phyloP scores from a whole-genome alignment of 768 basidiomycete species.

The Sporobolomyces phaffii region DNA sequence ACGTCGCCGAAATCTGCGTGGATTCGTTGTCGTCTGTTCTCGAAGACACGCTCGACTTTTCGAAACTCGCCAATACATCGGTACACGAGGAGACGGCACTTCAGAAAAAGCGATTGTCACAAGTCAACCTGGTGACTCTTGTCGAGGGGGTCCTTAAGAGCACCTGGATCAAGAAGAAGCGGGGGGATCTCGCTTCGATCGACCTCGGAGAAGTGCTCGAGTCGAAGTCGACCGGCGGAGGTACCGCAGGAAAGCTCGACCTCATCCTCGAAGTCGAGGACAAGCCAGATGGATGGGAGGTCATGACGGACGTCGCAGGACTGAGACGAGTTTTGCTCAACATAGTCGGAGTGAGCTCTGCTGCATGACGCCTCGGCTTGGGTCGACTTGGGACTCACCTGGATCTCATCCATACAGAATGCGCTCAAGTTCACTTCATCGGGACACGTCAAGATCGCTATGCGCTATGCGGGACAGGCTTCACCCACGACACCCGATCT shows the following conservation, averaged over 20 bases:
- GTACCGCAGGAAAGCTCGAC: background rate
- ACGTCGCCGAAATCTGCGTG: slow-evolving; percentile 27
- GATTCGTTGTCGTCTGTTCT: slow-evolving; percentile 27
- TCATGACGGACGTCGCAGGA: slow-evolving; percentile 12
- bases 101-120: background rate
- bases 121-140: background rate
- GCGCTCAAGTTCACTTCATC: slow-evolving; percentile 20
- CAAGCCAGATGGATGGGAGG: slow-evolving; percentile 7
- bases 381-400: background rate
- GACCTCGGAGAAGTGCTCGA: slow-evolving; percentile 2
- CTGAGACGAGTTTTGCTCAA: slow-evolving; percentile 16
- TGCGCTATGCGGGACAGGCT: slow-evolving; percentile 9
- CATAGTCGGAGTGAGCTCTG: background rate
- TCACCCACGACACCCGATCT: background rate
- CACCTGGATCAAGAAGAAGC: slow-evolving; percentile 26
- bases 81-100: background rate
- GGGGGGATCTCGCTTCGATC: slow-evolving; percentile 13
- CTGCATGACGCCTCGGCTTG: background rate
- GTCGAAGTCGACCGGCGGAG: no score
- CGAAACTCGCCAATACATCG: slow-evolving; percentile 24
- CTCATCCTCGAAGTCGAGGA: slow-evolving; percentile 28
- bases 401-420: slow-evolving; percentile 10
- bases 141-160: slow-evolving; percentile 15
- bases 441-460: slow-evolving; percentile 17
- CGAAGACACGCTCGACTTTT: slow-evolving; percentile 32